These are phyloP conservation scores for Kingdonia uniflora DNA, from an alignment of 164 flowering plant genomes.

Conservation along the genomic window DNA sequence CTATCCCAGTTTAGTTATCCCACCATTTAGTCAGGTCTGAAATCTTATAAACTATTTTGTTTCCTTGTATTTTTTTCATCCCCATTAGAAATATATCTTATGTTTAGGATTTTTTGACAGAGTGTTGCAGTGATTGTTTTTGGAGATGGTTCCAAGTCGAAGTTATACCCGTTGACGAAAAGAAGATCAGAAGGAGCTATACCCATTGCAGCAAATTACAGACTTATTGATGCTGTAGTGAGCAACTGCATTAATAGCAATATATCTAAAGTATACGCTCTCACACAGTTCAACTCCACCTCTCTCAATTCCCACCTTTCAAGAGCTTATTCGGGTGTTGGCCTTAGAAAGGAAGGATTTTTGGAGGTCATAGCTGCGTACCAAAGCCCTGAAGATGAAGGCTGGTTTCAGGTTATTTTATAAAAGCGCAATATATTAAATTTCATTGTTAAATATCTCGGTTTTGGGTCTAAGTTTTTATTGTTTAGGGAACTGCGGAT, in stretches of 20 bases:
- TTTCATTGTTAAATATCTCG: no score
- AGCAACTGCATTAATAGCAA: slow-evolving; percentile 91
- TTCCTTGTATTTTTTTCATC: neutral
- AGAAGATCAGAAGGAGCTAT: slow-evolving; percentile 67
- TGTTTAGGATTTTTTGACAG: slow-evolving; percentile 18
- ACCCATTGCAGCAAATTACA: slow-evolving; percentile 72
- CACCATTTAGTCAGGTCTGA: slow-evolving; percentile 23
- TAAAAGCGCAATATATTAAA: neutral
- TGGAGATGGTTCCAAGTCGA: slow-evolving; percentile 56
- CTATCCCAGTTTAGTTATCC: slow-evolving; percentile 10
- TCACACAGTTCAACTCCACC: slow-evolving; percentile 84
- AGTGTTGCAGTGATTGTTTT: slow-evolving; percentile 68
- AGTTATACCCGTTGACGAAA: slow-evolving; percentile 65
- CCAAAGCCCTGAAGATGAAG: slow-evolving; percentile 56
- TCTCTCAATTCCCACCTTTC: slow-evolving; percentile 81
- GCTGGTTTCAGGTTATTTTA: slow-evolving; percentile 62
- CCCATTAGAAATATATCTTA: neutral
- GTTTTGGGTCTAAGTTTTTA: neutral
- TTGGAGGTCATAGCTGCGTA: slow-evolving; percentile 76
- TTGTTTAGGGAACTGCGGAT: slow-evolving; percentile 66
- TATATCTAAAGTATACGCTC: slow-evolving; percentile 64
- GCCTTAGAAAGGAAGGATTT: slow-evolving; percentile 51
- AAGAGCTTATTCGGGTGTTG: slow-evolving; percentile 50
- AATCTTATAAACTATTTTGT: neutral
- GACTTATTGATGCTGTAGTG: slow-evolving; percentile 65